Evolutionary conservation across 2,329 filamentous ascomycete genomes (phyloP).

Genomic region (Nothophaeocryptopus gaeumannii): DNA sequence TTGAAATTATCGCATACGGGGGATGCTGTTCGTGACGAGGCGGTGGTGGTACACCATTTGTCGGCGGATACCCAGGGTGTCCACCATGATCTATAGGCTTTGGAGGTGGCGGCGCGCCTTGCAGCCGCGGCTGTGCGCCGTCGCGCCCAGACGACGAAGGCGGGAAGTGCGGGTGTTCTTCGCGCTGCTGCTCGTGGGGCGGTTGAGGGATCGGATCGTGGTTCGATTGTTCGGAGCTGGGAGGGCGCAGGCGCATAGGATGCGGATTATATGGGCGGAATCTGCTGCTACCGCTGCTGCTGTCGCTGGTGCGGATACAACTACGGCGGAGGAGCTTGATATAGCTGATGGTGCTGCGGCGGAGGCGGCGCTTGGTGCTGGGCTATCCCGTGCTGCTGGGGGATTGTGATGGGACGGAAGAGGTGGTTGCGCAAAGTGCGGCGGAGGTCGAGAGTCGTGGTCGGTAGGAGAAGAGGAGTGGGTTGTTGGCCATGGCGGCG

Average conservation of each 20-base stretch:
- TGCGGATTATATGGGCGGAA: slow-evolving; percentile 29
- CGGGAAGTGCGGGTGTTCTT: slow-evolving; percentile 15
- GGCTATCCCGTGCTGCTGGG: slow-evolving; percentile 9
- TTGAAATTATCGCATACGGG: slow-evolving; percentile 27
- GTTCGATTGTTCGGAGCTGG: slow-evolving; percentile 25
- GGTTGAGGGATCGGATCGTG: slow-evolving; percentile 27
- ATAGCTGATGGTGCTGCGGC: background rate
- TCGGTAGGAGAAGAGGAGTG: slow-evolving; percentile 6
- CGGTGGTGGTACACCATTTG: slow-evolving; percentile 26
- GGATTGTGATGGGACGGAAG: slow-evolving; percentile 7
- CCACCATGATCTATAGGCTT: slow-evolving; percentile 31
- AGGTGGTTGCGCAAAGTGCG: slow-evolving; percentile 3
- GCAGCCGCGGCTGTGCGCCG: slow-evolving; percentile 25
- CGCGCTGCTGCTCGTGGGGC: slow-evolving; percentile 29
- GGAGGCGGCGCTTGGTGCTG: slow-evolving; percentile 1
- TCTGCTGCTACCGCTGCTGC: no score
- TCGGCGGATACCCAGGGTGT: slow-evolving; percentile 32
- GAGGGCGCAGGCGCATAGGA: slow-evolving; percentile 25
- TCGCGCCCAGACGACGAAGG: slow-evolving; percentile 23
- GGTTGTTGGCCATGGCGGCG: no score
- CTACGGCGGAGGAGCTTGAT: slow-evolving; percentile 21
- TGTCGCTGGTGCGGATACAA: slow-evolving; percentile 6
- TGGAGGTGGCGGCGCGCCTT: slow-evolving; percentile 21
- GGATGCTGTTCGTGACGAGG: slow-evolving; percentile 28
- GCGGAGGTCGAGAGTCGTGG: slow-evolving; percentile 2